A percentile compares a stretch with the other conserved stretches of the same genome.
Evolutionary conservation across 1,284 basidiomycete species (phyloP).

Genomic region (Trametes sp.): DNA sequence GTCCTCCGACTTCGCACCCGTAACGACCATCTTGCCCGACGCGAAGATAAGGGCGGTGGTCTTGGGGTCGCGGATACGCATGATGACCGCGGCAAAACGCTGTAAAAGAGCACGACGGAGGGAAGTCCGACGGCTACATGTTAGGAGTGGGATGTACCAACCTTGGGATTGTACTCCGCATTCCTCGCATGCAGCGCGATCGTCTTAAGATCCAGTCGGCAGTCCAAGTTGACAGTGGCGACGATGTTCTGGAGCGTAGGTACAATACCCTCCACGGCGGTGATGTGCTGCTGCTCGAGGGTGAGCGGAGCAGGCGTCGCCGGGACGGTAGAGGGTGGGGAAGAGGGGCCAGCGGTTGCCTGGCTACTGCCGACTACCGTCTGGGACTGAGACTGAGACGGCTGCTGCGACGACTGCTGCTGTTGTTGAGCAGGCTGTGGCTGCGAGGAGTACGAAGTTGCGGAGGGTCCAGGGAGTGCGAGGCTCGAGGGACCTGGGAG

Average conservation of each 20-base stretch:
- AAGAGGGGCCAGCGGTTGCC: constrained; percentile 56
- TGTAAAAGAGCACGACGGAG: constrained; percentile 58
- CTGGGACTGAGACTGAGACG: constrained; percentile 39
- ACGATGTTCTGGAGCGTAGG: constrained; percentile 98
- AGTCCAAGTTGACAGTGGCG: constrained; percentile 98
- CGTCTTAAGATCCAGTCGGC: constrained; percentile 96
- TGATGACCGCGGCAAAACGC: constrained; percentile 99
- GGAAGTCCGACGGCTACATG: constrained; percentile 70
- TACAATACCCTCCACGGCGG: constrained; percentile 93
- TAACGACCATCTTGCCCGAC: constrained; percentile 99
- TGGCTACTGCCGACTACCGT: constrained; percentile 37
- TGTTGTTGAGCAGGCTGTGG: constrained; percentile 34
- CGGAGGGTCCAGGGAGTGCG: constrained; percentile 50
- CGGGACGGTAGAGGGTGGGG: constrained; percentile 55
- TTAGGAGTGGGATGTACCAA: constrained; percentile 64
- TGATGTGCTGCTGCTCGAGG: constrained; percentile 90
- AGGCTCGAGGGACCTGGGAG: constrained; percentile 48
- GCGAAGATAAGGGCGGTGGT: constrained; percentile 99
- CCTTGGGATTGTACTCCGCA: constrained; percentile 99
- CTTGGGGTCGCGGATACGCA: constrained; percentile 99
- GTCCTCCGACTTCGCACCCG: constrained; percentile 99
- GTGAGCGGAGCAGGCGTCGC: constrained; percentile 76
- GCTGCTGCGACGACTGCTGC: constrained; percentile 42
- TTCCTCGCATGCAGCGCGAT: constrained; percentile 98
- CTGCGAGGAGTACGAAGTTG: constrained; percentile 39